These are phyloP conservation scores for Wakefieldia striispora DNA, from an alignment of 768 basidiomycete genomes.

Conservation along the genomic window DNA sequence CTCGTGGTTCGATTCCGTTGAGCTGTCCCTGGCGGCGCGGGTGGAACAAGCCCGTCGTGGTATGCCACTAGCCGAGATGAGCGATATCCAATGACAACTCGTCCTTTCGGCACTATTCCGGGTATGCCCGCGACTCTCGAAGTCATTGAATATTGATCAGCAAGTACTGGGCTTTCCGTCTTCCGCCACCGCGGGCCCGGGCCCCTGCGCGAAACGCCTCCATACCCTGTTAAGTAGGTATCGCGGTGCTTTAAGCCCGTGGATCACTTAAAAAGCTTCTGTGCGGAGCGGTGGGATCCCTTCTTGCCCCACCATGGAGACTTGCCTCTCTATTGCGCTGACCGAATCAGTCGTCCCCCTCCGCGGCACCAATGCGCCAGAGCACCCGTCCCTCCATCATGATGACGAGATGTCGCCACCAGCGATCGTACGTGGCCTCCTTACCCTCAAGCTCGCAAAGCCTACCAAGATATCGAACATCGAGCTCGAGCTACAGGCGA, in stretches of 20 bases:
- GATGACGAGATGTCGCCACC: constrained; percentile 46
- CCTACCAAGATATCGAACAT: constrained; percentile 86
- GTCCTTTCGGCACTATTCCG: not conserved
- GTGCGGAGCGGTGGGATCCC: no score
- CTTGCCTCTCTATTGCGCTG: constrained; percentile 54
- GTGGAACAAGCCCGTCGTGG: constrained; percentile 9
- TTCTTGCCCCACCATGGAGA: constrained; percentile 28
- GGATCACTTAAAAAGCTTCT: constrained; percentile 1
- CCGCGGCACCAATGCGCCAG: constrained; percentile 39
- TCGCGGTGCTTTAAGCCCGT: not conserved
- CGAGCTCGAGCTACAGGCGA: constrained; percentile 74
- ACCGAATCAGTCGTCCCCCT: constrained; percentile 77
- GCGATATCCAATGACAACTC: not conserved
- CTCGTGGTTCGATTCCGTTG: no score
- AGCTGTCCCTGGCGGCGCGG: not conserved
- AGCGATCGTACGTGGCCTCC: constrained; percentile 61
- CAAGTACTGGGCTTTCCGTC: no score
- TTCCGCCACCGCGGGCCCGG: not conserved
- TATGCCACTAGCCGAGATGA: no score
- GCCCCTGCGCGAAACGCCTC: not conserved
- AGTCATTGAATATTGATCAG: no score
- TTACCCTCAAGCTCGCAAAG: constrained; percentile 65
- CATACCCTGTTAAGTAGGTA: not conserved
- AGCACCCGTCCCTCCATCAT: constrained; percentile 29
- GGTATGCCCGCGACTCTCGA: not conserved